Evolutionary conservation across 768 basidiomycete species (phyloP).

Genomic region (Suillus clintonianus): DNA sequence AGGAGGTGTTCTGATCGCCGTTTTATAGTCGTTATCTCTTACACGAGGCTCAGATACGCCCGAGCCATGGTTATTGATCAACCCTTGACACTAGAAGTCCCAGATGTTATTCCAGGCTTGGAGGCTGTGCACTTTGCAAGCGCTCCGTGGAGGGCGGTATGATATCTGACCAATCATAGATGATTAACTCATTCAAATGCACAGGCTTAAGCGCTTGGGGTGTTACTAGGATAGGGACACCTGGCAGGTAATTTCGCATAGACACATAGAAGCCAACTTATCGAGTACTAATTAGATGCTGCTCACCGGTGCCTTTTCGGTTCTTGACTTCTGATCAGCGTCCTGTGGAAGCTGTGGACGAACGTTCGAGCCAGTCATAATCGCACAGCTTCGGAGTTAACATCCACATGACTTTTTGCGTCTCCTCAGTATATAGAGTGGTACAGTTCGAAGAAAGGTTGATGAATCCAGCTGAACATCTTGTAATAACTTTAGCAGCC

Average conservation of each 20-base stretch:
- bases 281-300: background rate
- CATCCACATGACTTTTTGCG: background rate
- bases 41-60: conserved; percentile 1
- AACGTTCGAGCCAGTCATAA: background rate
- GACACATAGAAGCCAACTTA: background rate
- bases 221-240: background rate
- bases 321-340: no score
- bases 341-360: background rate
- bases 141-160: background rate
- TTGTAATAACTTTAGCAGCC: no score
- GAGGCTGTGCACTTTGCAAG: background rate
- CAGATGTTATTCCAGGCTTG: background rate
- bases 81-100: background rate
- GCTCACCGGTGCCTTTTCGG: no score
- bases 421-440: background rate
- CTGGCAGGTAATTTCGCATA: background rate
- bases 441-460: background rate
- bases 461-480: background rate
- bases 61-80: background rate
- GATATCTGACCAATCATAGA: background rate
- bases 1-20: background rate
- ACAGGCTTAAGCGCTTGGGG: background rate
- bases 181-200: background rate
- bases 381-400: no score
- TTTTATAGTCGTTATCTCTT: background rate